These are phyloP conservation scores for Cladorrhinum sp. DNA, from an alignment of 2,329 filamentous ascomycete genomes.

Conservation along the genomic window DNA sequence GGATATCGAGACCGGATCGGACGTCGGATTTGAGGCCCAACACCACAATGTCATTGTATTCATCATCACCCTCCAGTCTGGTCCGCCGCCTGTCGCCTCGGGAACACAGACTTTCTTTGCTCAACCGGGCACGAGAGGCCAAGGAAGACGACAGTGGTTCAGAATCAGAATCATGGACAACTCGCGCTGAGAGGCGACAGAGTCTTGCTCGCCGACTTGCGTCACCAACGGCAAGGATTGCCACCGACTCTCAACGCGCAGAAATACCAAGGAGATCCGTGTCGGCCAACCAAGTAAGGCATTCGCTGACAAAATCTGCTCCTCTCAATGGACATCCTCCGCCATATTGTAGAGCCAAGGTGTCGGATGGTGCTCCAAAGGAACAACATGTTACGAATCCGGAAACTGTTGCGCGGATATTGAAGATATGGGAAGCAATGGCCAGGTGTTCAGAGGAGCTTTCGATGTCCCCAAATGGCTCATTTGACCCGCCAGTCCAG, in stretches of 20 bases:
- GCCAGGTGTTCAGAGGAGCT: slow-evolving; percentile 13
- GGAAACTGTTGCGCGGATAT: neutral
- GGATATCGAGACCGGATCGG: neutral
- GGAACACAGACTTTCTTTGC: neutral
- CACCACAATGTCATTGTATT: neutral
- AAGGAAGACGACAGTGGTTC: neutral
- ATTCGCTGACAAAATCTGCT: neutral
- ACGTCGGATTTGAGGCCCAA: slow-evolving; percentile 1
- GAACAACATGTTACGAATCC: slow-evolving; percentile 1
- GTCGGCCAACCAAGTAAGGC: neutral
- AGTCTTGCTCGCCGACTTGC: slow-evolving; percentile 3
- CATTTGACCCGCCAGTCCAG: neutral
- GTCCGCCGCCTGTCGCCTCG: neutral
- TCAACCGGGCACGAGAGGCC: neutral
- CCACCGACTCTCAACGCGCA: neutral
- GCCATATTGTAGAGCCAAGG: neutral
- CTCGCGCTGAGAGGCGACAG: neutral
- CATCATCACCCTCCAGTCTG: neutral
- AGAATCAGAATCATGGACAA: neutral
- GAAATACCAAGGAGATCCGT: neutral
- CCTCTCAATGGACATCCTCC: neutral
- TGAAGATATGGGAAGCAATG: slow-evolving; percentile 16
- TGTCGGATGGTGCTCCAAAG: neutral
- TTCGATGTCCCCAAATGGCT: neutral
- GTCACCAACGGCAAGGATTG: neutral